These are phyloP conservation scores for Kwoniella dejecticola DNA, from an alignment of 768 basidiomycete species.

Conservation along the genomic window DNA sequence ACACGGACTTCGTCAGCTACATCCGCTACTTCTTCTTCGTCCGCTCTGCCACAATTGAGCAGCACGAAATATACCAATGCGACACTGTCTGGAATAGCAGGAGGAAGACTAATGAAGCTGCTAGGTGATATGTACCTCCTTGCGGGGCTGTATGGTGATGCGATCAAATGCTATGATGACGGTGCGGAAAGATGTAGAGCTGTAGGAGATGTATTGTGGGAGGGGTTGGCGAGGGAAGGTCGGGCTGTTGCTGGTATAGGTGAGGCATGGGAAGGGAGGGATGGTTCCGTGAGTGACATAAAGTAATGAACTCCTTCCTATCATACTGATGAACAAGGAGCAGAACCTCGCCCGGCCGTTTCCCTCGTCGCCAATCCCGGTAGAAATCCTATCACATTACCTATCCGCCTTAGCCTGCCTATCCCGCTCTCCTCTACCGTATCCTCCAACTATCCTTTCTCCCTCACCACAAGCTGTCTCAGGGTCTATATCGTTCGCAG, in stretches of 20 bases:
- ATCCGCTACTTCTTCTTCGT: slow-evolving; percentile 19
- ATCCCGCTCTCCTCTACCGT: slow-evolving; percentile 41
- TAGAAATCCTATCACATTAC: slow-evolving; percentile 37
- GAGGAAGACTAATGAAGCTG: slow-evolving; percentile 83
- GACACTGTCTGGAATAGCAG: slow-evolving; percentile 71
- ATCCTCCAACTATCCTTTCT: slow-evolving; percentile 42
- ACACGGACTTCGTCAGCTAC: slow-evolving; percentile 36
- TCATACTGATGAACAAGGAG: no score
- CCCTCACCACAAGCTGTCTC: slow-evolving; percentile 52
- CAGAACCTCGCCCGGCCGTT: slow-evolving; percentile 40
- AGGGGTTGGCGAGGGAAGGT: slow-evolving; percentile 84
- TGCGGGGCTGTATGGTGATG: slow-evolving; percentile 80
- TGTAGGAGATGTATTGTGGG: slow-evolving; percentile 79
- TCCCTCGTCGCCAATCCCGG: slow-evolving; percentile 28
- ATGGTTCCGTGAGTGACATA: slow-evolving; percentile 45
- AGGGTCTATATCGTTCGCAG: slow-evolving; percentile 58
- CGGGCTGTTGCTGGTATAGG: slow-evolving; percentile 75
- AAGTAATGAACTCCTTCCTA: no score
- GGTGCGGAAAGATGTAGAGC: slow-evolving; percentile 74
- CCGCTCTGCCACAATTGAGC: neutral
- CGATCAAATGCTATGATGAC: slow-evolving; percentile 82
- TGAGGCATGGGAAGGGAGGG: slow-evolving; percentile 68
- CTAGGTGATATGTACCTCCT: slow-evolving; percentile 85
- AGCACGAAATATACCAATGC: slow-evolving; percentile 65
- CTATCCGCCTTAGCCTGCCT: slow-evolving; percentile 40